These are phyloP conservation scores for Galeopsis tetrahit DNA, from an alignment of 257 asterid species.

Conservation along the genomic window DNA sequence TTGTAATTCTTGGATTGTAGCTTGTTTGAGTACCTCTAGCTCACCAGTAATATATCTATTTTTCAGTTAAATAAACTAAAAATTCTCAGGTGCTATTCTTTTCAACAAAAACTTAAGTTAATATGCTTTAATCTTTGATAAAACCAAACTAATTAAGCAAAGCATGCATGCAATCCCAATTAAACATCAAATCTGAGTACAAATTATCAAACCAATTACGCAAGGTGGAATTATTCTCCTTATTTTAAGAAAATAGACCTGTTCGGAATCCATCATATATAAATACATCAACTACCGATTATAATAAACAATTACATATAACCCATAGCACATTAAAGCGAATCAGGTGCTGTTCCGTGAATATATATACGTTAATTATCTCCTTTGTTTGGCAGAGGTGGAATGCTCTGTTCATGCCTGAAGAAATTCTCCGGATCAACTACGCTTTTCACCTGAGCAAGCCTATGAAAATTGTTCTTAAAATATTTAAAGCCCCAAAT, in stretches of 20 bases:
- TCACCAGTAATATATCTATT: too few species aligned
- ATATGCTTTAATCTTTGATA: too few species aligned
- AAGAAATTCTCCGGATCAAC: slow-evolving; percentile 11
- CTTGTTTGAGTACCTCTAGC: too few species aligned
- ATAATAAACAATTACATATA: background rate
- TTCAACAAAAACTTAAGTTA: too few species aligned
- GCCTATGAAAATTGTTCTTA: background rate
- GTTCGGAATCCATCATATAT: too few species aligned
- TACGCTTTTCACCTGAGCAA: background rate
- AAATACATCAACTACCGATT: background rate
- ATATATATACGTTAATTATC: background rate
- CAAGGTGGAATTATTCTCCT: background rate
- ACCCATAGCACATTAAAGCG: background rate
- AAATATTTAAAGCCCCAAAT: background rate
- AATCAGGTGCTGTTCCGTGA: too few species aligned
- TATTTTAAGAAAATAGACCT: too few species aligned
- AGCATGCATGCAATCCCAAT: too few species aligned
- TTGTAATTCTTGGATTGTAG: too few species aligned
- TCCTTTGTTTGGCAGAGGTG: background rate
- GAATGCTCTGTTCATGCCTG: background rate
- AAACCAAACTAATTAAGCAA: too few species aligned
- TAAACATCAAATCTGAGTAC: background rate
- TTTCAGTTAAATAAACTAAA: too few species aligned
- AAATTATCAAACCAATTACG: background rate
- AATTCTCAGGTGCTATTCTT: too few species aligned